These are phyloP conservation scores for Sphaerulina vaccinii DNA, from an alignment of 2,329 filamentous ascomycete genomes.

Conservation along the genomic window DNA sequence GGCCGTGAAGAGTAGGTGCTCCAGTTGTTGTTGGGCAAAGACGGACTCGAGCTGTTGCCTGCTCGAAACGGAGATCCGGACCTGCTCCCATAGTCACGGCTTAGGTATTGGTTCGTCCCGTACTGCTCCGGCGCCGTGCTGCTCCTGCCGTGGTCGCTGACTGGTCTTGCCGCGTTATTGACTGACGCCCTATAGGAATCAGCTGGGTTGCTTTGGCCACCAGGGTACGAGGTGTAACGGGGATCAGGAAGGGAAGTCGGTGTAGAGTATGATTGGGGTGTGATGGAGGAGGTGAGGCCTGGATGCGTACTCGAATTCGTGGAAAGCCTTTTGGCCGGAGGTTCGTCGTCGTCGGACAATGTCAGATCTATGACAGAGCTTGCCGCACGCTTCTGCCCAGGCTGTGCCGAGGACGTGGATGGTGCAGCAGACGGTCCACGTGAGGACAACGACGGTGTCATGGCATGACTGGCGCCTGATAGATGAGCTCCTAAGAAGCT, in stretches of 20 bases:
- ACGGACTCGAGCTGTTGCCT: conserved; percentile 15
- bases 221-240: conserved; percentile 20
- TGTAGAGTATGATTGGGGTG: conserved; percentile 24
- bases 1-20: conserved; percentile 14
- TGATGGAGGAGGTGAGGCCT: conserved; percentile 18
- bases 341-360: conserved; percentile 45
- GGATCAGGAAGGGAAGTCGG: conserved; percentile 29
- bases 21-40: conserved; percentile 10
- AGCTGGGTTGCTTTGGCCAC: conserved; percentile 20
- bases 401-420: conserved; percentile 34
- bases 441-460: conserved; percentile 49
- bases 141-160: conserved; percentile 21
- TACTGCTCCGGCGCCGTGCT: conserved; percentile 12
- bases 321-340: conserved; percentile 35
- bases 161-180: conserved; percentile 23
- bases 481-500: conserved; percentile 19
- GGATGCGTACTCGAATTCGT: conserved; percentile 30
- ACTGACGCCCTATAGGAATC: conserved; percentile 29
- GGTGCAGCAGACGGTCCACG: conserved; percentile 42
- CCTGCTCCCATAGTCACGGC: conserved; percentile 5
- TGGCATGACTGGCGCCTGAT: conserved; percentile 37
- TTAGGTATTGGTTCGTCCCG: conserved; percentile 5
- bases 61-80: conserved; percentile 15
- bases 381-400: conserved; percentile 45
- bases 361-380: conserved; percentile 52